Percentiles rank a stretch among this genome's conserved stretches.
These are phyloP conservation scores for Echium plantagineum DNA, from an alignment of 257 asterid genomes.

Conservation along the genomic window DNA sequence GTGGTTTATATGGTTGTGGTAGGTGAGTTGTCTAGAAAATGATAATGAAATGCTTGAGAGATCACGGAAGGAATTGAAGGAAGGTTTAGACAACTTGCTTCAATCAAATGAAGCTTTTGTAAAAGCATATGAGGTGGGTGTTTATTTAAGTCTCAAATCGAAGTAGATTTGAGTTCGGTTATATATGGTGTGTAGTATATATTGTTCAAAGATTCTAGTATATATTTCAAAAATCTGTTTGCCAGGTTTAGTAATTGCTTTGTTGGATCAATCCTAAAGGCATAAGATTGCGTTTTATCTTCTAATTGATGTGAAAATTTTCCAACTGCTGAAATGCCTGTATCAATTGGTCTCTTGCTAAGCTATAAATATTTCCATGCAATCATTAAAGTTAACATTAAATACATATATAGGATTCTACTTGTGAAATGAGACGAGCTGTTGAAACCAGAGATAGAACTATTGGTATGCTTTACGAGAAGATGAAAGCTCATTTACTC, in stretches of 20 bases:
- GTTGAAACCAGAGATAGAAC: slow-evolving; percentile 25
- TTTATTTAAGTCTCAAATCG: neutral
- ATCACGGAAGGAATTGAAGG: slow-evolving; percentile 29
- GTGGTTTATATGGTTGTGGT: neutral
- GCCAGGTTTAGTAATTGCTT: neutral
- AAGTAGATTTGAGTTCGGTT: neutral
- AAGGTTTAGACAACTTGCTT: slow-evolving; percentile 20
- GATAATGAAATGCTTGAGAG: slow-evolving; percentile 31
- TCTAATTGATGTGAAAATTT: too few species aligned
- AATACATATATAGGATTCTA: slow-evolving; percentile 21
- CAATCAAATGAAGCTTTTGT: slow-evolving; percentile 28
- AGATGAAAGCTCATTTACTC: slow-evolving; percentile 24
- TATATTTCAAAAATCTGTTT: too few species aligned
- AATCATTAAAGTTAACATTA: neutral
- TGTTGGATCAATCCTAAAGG: too few species aligned
- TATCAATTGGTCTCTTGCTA: neutral
- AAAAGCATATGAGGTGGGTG: slow-evolving; percentile 32
- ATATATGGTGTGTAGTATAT: neutral
- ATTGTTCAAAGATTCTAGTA: neutral
- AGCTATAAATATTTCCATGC: neutral
- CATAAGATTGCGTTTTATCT: neutral
- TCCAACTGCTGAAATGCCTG: neutral
- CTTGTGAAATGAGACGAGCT: slow-evolving; percentile 25
- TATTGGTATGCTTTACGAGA: slow-evolving; percentile 21
- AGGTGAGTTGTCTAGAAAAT: slow-evolving; percentile 24